A percentile compares a stretch with the other conserved stretches of the same genome.
These are phyloP conservation scores for Galerina marginata DNA, from an alignment of 768 basidiomycete genomes.

Conservation along the genomic window DNA sequence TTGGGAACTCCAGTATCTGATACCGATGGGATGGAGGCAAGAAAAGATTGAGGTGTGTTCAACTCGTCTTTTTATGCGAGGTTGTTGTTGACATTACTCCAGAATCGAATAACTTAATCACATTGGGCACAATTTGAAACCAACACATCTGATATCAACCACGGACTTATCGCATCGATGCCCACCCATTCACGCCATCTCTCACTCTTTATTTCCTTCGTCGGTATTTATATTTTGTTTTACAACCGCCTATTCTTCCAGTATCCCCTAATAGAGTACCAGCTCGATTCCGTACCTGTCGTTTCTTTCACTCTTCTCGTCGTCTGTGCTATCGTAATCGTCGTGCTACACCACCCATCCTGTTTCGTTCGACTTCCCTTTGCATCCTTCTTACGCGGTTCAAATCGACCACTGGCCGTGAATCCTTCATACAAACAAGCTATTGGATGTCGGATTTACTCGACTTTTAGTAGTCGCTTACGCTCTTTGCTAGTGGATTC, in stretches of 20 bases:
- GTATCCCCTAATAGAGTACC: conserved; percentile 26
- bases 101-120: not conserved
- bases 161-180: not conserved
- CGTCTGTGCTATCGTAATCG: conserved; percentile 46
- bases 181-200: not conserved
- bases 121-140: not conserved
- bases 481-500: conserved; percentile 19
- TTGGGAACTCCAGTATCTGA: conserved; percentile 17
- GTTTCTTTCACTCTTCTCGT: conserved; percentile 22
- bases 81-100: not conserved
- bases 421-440: not conserved
- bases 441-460: conserved; percentile 3
- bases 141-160: not conserved
- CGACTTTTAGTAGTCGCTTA: conserved; percentile 16
- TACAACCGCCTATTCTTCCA: conserved; percentile 18
- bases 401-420: not conserved
- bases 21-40: conserved; percentile 32
- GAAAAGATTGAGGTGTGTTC: conserved; percentile 36
- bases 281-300: conserved; percentile 5
- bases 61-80: not conserved
- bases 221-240: conserved; percentile 18
- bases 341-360: conserved; percentile 37
- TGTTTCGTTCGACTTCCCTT: conserved; percentile 12
- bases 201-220: conserved; percentile 14
- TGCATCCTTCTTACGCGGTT: conserved; percentile 19